Conservation (phyloP, 2,329 filamentous ascomycete species). For the Aspergillus amoenus region DNA sequence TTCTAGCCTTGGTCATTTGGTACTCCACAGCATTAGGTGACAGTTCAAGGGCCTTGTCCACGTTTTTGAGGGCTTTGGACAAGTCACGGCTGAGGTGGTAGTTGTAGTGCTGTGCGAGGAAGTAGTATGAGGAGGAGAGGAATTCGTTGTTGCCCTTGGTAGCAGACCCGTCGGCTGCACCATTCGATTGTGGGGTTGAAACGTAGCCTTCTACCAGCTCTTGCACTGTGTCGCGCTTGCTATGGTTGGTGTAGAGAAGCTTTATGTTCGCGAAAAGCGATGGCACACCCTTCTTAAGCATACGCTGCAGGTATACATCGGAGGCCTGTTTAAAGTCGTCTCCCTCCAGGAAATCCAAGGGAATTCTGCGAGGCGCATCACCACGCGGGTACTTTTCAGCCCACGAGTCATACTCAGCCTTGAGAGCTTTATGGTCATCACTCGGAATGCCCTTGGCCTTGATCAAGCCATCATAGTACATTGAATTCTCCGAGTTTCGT, state of each 20-base stretch:
- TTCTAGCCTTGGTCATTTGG: constrained; percentile 90
- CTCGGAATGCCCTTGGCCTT: constrained; percentile 64
- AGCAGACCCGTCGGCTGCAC: constrained; percentile 45
- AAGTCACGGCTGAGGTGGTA: constrained; percentile 85
- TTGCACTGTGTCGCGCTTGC: constrained; percentile 75
- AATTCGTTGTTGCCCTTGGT: constrained; percentile 61
- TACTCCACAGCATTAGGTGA: constrained; percentile 84
- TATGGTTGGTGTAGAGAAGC: constrained; percentile 75
- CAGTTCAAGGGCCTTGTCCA: constrained; percentile 78
- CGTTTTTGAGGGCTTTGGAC: constrained; percentile 74
- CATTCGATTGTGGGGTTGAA: constrained; percentile 50
- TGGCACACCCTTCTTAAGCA: constrained; percentile 89
- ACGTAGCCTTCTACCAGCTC: constrained; percentile 77
- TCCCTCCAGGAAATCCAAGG: constrained; percentile 82
- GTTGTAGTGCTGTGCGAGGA: constrained; percentile 95
- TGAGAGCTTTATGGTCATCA: constrained; percentile 62
- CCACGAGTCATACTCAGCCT: constrained; percentile 78
- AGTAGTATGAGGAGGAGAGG: constrained; percentile 80
- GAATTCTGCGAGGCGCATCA: constrained; percentile 82
- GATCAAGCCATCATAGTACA: constrained; percentile 79
- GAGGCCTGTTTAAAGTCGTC: constrained; percentile 78
- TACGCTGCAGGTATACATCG: constrained; percentile 74
- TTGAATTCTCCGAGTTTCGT: constrained; percentile 82
- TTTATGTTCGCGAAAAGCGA: constrained; percentile 98
- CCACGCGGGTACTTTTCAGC: constrained; percentile 77